Base-by-base conservation (phyloP, 75 land plant species). In the Cupressus sempervirens region DNA sequence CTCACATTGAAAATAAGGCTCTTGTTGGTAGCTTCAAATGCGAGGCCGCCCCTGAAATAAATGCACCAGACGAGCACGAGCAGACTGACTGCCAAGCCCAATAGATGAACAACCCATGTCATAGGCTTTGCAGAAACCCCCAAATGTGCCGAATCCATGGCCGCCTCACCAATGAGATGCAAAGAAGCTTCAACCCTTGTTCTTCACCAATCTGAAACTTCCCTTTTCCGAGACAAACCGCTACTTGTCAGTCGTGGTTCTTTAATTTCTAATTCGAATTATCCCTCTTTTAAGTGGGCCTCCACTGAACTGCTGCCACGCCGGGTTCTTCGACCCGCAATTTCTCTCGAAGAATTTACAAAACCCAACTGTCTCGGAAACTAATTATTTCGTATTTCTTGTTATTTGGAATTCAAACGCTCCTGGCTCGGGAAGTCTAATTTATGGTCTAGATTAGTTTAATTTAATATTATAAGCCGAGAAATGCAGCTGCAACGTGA, bases 31-130 rank as follows among this genome's bases (percentile, higher is more conserved):
- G 92, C 67, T 58, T 84, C 88, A 86, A 89, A 92, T 12, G 95
- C 91, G 1, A 92, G 86, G 7, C 95, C 95, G 13, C 95, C 95
- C 52, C 93, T 75, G 90, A 92, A 93, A 86, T 86, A 77, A 62
- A 93, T 88, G 86, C 82, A 70, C 95, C 95, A 93, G 41, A 93
- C 90, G 26, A 93, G 73, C 68, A 93, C 95, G 90, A 93, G 10
- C 43, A 91, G 67, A 4, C 87, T 86, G 3, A 83, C 90, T 13
- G 81, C 89, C 58, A 91, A 53, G 8, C 85, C 96, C 70, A 94
- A 84, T 40, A 86, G 83, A 84, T 94, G 96, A 29, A 87, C 85
- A 70, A 86, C 92, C 53, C 68, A 87, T 73, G 94, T 87, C 43
- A 93, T 58, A 30, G 87, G 87, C 77, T 45, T 15, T 7, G 92